Evolutionary conservation across 179 eudicot genomes (phyloP).

Genomic region (Spergularia azorica): DNA sequence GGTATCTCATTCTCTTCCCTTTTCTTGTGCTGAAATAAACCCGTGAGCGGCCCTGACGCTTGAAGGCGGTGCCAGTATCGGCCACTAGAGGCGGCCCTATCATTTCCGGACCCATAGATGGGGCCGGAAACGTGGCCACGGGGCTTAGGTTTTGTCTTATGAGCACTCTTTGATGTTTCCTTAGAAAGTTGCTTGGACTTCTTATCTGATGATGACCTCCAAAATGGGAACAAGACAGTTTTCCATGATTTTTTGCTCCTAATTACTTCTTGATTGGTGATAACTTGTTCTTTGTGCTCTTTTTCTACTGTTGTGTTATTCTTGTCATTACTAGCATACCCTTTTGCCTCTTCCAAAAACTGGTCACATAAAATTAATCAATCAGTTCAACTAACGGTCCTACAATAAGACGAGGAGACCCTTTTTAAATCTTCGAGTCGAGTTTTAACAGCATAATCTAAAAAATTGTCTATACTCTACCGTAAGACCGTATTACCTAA

Average conservation of each 20-base stretch:
- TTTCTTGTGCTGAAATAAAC: conserved; percentile 24
- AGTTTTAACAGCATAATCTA: no score
- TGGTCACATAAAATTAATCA: not conserved
- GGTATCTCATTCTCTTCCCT: conserved; percentile 17
- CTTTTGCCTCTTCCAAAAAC: conserved; percentile 38
- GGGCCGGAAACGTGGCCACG: conserved; percentile 27
- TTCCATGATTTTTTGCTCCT: conserved; percentile 36
- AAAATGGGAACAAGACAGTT: conserved; percentile 27
- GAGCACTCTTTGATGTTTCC: not conserved
- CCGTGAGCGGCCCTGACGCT: conserved; percentile 29
- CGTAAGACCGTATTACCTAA: no score
- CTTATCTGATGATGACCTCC: conserved; percentile 22
- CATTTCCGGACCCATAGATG: not conserved
- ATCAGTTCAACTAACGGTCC: not conserved
- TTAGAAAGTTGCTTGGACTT: conserved; percentile 8
- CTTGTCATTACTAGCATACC: conserved; percentile 14
- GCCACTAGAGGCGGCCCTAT: not conserved
- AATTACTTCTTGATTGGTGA: not conserved
- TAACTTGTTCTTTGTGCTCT: not conserved
- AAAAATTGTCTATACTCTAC: no score
- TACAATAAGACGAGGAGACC: not conserved
- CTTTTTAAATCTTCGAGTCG: no score
- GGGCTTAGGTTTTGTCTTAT: not conserved
- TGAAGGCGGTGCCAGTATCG: conserved; percentile 6
- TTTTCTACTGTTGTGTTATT: not conserved